These are phyloP conservation scores for Phoma sp. DNA, from an alignment of 2,329 filamentous ascomycete species.

Conservation along the genomic window DNA sequence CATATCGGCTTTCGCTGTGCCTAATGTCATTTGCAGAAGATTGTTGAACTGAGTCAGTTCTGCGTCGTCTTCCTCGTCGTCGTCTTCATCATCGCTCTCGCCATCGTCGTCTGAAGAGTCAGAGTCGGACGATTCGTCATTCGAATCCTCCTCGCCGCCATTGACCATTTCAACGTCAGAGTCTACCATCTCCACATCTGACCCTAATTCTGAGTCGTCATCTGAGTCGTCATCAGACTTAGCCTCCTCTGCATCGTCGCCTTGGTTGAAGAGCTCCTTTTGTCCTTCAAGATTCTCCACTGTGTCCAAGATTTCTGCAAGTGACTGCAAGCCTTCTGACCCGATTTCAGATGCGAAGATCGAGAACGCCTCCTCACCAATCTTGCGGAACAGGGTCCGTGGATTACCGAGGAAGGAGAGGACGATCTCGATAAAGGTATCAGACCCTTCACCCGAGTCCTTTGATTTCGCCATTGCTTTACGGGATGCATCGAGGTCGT, in stretches of 20 bases:
- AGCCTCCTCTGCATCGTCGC: slow-evolving; percentile 48
- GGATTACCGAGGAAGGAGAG: slow-evolving; percentile 88
- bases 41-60: slow-evolving; percentile 71
- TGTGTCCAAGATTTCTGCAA: slow-evolving; percentile 73
- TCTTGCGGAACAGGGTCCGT: slow-evolving; percentile 82
- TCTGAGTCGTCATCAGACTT: slow-evolving; percentile 56
- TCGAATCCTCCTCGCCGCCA: slow-evolving; percentile 37
- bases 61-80: slow-evolving; percentile 57
- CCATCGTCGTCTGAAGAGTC: slow-evolving; percentile 30
- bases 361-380: slow-evolving; percentile 86
- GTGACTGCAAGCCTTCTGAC: slow-evolving; percentile 70
- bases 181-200: slow-evolving; percentile 54
- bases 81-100: slow-evolving; percentile 36
- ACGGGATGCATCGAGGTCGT: slow-evolving; percentile 80
- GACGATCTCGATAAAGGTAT: slow-evolving; percentile 77
- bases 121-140: slow-evolving; percentile 30
- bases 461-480: slow-evolving; percentile 61
- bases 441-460: slow-evolving; percentile 32
- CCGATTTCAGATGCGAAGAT: slow-evolving; percentile 80
- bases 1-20: slow-evolving; percentile 63
- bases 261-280: slow-evolving; percentile 79
- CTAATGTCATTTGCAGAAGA: slow-evolving; percentile 77
- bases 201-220: slow-evolving; percentile 53
- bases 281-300: slow-evolving; percentile 85
- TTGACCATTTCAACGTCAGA: slow-evolving; percentile 15